Percentiles rank a stretch among this genome's conserved stretches.
phyloP scores from a whole-genome alignment of 345 rosid genomes.

The Garcia nutans region DNA sequence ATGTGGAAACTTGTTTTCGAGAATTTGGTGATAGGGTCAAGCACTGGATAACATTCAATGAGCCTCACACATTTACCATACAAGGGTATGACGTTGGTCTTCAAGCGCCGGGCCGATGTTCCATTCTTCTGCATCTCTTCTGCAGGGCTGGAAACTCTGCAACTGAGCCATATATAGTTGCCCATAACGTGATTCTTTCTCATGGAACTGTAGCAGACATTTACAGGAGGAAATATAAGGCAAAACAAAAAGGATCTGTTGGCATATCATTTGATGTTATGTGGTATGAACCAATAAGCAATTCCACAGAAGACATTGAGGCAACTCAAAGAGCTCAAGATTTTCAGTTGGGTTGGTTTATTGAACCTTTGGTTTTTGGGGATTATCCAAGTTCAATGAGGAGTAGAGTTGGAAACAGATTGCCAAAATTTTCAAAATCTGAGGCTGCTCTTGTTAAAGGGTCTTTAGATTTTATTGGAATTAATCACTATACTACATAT shows the following conservation, averaged over 20 bases:
- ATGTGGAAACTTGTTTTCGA: constrained; percentile 80
- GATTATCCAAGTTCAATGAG: constrained; percentile 88
- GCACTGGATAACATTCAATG: constrained; percentile 92
- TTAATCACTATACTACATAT: constrained; percentile 88
- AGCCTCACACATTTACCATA: constrained; percentile 75
- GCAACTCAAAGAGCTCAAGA: constrained; percentile 96
- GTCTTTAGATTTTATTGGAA: constrained; percentile 87
- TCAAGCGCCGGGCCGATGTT: constrained; percentile 87
- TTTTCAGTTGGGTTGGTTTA: constrained; percentile 97
- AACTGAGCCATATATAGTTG: constrained; percentile 88
- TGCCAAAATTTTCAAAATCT: constrained; percentile 61
- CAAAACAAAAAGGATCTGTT: constrained; percentile 66
- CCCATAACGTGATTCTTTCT: constrained; percentile 70
- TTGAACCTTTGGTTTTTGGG: constrained; percentile 85
- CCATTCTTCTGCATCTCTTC: constrained; percentile 56
- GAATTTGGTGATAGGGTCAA: constrained; percentile 90
- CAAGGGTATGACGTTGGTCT: constrained; percentile 93
- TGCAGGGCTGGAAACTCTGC: constrained; percentile 83
- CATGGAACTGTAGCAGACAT: constrained; percentile 63
- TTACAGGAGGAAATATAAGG: constrained; percentile 71
- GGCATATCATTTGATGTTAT: constrained; percentile 77
- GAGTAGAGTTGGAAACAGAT: constrained; percentile 64
- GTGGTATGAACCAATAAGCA: constrained; percentile 69
- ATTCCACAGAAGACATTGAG: constrained; percentile 57
- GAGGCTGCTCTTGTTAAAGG: constrained; percentile 67